Conservation (phyloP, 2,329 filamentous ascomycete genomes). For the Aspergillus ibericus region DNA sequence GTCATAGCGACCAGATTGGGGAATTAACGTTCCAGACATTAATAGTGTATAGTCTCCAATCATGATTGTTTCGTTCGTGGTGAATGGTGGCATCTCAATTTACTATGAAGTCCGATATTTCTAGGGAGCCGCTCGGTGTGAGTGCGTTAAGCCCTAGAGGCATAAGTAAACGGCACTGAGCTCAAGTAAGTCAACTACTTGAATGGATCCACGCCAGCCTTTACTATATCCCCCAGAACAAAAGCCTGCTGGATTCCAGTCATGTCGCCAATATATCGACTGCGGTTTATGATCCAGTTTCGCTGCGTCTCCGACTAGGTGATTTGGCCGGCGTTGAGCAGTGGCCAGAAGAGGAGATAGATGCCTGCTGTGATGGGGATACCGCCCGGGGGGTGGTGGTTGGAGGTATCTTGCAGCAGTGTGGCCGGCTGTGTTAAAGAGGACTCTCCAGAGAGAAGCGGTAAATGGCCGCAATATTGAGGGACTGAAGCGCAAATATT, state of each 20-base stretch:
- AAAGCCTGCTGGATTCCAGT: slow-evolving; percentile 15
- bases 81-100: too few species aligned
- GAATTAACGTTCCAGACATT: too few species aligned
- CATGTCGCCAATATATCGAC: slow-evolving; percentile 9
- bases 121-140: too few species aligned
- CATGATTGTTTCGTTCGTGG: too few species aligned
- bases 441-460: neutral
- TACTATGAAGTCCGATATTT: too few species aligned
- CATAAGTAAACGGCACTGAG: too few species aligned
- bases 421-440: neutral
- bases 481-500: slow-evolving; percentile 6
- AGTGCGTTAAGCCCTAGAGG: too few species aligned
- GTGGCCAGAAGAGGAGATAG: slow-evolving; percentile 16
- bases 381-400: neutral
- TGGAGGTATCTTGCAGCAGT: neutral
- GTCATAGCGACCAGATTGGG: too few species aligned
- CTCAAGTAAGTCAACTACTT: too few species aligned
- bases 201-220: neutral
- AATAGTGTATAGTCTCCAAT: too few species aligned
- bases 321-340: slow-evolving; percentile 7
- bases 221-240: slow-evolving; percentile 12
- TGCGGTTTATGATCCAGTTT: slow-evolving; percentile 14
- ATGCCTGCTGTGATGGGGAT: slow-evolving; percentile 12
- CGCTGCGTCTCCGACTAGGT: slow-evolving; percentile 4
- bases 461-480: neutral